Conservation (phyloP, 2,329 filamentous ascomycete species). For the Harringtonia lauricola region DNA sequence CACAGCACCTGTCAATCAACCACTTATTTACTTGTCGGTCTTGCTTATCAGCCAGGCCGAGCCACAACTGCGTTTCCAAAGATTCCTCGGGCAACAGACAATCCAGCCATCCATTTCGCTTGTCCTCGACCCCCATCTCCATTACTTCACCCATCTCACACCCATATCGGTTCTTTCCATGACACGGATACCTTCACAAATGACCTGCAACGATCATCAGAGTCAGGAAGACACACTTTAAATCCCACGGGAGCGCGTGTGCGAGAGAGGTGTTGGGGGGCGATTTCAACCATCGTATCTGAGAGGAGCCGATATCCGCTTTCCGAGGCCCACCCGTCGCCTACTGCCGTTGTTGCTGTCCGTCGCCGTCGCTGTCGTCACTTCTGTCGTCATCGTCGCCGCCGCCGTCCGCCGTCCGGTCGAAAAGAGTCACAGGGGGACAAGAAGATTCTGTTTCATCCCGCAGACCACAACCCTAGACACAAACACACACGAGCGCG, state of each 20-base stretch:
- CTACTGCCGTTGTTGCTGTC: conserved; percentile 7
- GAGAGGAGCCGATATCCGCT: conserved; percentile 21
- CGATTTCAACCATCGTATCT: conserved; percentile 51
- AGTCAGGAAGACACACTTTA: conserved; percentile 58
- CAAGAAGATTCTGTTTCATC: background rate
- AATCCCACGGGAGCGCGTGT: conserved; percentile 56
- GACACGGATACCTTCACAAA: conserved; percentile 42
- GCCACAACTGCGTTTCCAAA: background rate
- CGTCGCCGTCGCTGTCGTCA: conserved; percentile 17
- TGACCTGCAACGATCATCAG: conserved; percentile 35
- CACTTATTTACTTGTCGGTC: conserved; percentile 3
- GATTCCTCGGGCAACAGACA: conserved; percentile 6
- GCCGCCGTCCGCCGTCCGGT: conserved; percentile 12
- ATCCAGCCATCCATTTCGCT: conserved; percentile 1
- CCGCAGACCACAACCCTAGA: background rate
- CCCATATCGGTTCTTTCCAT: conserved; percentile 34
- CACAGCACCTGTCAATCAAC: background rate
- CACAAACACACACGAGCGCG: background rate
- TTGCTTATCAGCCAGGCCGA: conserved; percentile 6
- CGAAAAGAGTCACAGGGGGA: background rate
- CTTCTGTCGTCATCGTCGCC: conserved; percentile 12
- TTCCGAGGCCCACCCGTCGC: conserved; percentile 19
- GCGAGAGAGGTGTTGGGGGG: conserved; percentile 42
- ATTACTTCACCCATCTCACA: background rate
- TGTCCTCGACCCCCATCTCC: background rate